Evolutionary conservation across 495 filamentous ascomycete species (phyloP).

Genomic region (Neurospora sp.): DNA sequence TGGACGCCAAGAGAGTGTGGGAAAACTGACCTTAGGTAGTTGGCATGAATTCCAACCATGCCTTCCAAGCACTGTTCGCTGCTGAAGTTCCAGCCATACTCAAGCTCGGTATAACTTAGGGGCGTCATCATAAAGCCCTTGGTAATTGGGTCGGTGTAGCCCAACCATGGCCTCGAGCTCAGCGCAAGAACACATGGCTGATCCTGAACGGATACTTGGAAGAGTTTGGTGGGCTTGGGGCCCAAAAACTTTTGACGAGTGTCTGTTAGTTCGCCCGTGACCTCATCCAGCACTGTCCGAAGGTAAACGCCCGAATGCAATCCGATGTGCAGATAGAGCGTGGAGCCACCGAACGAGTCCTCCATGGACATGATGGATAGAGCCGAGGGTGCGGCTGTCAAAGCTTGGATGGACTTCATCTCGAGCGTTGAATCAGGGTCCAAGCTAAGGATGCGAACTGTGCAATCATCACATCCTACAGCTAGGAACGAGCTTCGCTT

Average conservation of each 20-base stretch:
- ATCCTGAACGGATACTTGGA: constrained; percentile 73
- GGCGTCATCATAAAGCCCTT: constrained; percentile 87
- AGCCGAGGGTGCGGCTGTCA: constrained; percentile 80
- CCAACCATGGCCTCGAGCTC: constrained; percentile 85
- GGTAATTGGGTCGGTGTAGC: constrained; percentile 75
- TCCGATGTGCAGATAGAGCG: constrained; percentile 88
- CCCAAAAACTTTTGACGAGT: constrained; percentile 91
- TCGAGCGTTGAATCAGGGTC: constrained; percentile 85
- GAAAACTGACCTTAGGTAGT: constrained; percentile 72
- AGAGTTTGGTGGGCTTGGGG: constrained; percentile 76
- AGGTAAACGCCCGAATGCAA: constrained; percentile 93
- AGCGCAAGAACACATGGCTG: constrained; percentile 83
- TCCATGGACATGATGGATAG: constrained; percentile 92
- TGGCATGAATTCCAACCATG: constrained; percentile 89
- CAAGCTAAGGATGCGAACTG: constrained; percentile 82
- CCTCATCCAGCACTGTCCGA: constrained; percentile 83
- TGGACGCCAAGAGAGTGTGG: constrained; percentile 11
- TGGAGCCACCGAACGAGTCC: constrained; percentile 69
- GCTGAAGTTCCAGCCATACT: constrained; percentile 92
- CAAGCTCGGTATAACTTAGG: constrained; percentile 74
- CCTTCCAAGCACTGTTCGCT: constrained; percentile 88
- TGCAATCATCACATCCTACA: constrained; percentile 93
- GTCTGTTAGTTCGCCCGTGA: constrained; percentile 88
- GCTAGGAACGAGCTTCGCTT: constrained; percentile 81
- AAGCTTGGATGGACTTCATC: constrained; percentile 83